A percentile compares a stretch with the other conserved stretches of the same genome.
phyloP scores from a whole-genome alignment of 306 rosid genomes.

The Acacia melanoxylon region DNA sequence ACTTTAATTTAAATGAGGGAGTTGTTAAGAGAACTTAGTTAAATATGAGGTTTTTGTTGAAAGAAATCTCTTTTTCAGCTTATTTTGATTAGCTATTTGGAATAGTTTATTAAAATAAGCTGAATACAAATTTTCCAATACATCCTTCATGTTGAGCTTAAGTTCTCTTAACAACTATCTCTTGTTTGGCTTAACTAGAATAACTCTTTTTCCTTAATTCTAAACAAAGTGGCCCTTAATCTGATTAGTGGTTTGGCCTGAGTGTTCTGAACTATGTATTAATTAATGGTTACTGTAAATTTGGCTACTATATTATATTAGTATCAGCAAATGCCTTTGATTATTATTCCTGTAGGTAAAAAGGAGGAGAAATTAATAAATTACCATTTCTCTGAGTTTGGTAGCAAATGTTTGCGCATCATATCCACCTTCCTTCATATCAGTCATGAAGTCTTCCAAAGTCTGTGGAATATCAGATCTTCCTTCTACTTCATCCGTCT shows the following conservation, averaged over 20 bases:
- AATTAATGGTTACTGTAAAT: neutral
- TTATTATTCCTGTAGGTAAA: neutral
- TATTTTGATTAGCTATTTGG: neutral
- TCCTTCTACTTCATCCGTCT: slow-evolving; percentile 65
- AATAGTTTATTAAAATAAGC: neutral
- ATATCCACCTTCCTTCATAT: slow-evolving; percentile 51
- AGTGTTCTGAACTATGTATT: neutral
- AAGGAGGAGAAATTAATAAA: neutral
- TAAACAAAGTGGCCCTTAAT: neutral
- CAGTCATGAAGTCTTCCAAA: slow-evolving; percentile 76
- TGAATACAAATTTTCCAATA: neutral
- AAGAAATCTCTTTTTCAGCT: neutral
- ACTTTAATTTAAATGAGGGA: neutral
- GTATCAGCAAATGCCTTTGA: neutral
- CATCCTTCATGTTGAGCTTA: neutral
- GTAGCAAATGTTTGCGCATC: slow-evolving; percentile 78
- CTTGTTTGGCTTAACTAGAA: neutral
- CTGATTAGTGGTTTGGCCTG: neutral
- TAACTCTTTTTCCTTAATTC: too few species aligned
- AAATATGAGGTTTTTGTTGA: neutral
- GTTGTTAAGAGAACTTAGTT: neutral
- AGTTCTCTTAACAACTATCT: too few species aligned
- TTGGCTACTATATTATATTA: neutral
- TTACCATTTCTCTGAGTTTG: slow-evolving; percentile 86
- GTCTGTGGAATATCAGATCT: slow-evolving; percentile 81